Conservation (phyloP, 495 filamentous ascomycete genomes). For the Geopyxis carbonaria region DNA sequence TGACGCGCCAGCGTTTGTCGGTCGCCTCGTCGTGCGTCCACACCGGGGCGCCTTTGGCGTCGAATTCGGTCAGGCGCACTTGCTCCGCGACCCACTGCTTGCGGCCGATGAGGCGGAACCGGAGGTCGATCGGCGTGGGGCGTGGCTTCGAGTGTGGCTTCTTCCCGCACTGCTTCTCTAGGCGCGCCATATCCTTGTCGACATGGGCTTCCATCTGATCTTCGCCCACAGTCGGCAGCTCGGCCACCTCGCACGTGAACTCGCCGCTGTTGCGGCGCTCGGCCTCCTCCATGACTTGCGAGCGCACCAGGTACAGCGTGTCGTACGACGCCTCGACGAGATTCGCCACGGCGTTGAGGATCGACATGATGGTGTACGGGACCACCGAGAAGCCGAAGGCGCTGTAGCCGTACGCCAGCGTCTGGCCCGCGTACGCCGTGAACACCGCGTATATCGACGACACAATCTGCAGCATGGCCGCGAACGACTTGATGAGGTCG, state of each 20-base stretch:
- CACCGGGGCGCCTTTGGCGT: no score
- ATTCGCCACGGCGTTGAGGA: constrained; percentile 41
- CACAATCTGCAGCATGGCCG: constrained; percentile 29
- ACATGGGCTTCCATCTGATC: no score
- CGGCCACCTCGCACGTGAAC: constrained; percentile 27
- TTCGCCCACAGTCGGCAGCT: constrained; percentile 2
- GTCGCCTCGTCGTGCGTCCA: constrained; percentile 10
- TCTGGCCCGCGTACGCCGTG: constrained; percentile 27
- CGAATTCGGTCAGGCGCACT: no score
- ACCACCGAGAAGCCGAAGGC: constrained; percentile 33
- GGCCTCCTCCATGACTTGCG: constrained; percentile 32
- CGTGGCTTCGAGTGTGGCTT: no score
- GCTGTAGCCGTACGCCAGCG: constrained; percentile 29
- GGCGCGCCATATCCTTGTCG: no score
- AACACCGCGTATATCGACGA: constrained; percentile 27
- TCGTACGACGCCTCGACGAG: constrained; percentile 28
- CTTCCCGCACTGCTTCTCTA: no score
- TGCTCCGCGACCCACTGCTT: constrained; percentile 7
- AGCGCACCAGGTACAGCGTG: constrained; percentile 28
- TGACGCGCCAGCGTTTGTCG: constrained; percentile 12
- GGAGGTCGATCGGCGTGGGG: constrained; percentile 11
- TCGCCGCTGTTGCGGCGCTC: constrained; percentile 19
- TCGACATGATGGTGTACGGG: constrained; percentile 50
- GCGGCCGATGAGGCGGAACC: constrained; percentile 16
- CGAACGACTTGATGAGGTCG: constrained; percentile 24